These are phyloP conservation scores for Exserohilum turcica DNA, from an alignment of 2,329 filamentous ascomycete species.

Conservation along the genomic window DNA sequence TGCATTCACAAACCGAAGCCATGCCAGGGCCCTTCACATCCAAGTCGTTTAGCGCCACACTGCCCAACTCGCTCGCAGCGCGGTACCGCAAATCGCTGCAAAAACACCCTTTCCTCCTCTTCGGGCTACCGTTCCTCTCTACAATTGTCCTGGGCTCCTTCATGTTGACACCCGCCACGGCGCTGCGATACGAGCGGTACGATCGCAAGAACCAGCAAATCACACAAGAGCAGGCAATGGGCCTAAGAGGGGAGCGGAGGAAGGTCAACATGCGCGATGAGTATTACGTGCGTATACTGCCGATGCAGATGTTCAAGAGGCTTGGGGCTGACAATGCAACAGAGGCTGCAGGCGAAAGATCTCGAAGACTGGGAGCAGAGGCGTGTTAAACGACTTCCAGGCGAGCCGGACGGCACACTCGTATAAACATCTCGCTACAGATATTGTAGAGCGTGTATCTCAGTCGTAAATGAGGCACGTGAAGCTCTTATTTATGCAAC, in stretches of 20 bases:
- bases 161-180: conserved; percentile 90
- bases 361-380: conserved; percentile 97
- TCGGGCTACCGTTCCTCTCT: conserved; percentile 88
- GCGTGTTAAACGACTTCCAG: conserved; percentile 84
- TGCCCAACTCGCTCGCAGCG: conserved; percentile 68
- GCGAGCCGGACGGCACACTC: conserved; percentile 85
- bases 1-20: conserved; percentile 3
- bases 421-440: conserved; percentile 22
- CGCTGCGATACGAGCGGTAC: conserved; percentile 89
- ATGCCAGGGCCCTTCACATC: conserved; percentile 67
- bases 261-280: conserved; percentile 82
- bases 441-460: neutral
- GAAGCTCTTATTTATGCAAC: neutral
- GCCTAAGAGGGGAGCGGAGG: conserved; percentile 71
- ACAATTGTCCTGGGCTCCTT: conserved; percentile 93
- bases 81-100: conserved; percentile 76
- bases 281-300: conserved; percentile 72
- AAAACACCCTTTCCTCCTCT: conserved; percentile 85
- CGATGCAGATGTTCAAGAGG: neutral
- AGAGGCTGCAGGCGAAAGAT: conserved; percentile 86
- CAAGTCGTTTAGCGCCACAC: conserved; percentile 61
- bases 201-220: conserved; percentile 88
- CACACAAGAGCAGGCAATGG: conserved; percentile 83
- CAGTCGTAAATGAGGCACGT: neutral
- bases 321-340: conserved; percentile 23